Base-by-base conservation (phyloP, 2,329 filamentous ascomycete species). In the Claviceps spartinae region DNA sequence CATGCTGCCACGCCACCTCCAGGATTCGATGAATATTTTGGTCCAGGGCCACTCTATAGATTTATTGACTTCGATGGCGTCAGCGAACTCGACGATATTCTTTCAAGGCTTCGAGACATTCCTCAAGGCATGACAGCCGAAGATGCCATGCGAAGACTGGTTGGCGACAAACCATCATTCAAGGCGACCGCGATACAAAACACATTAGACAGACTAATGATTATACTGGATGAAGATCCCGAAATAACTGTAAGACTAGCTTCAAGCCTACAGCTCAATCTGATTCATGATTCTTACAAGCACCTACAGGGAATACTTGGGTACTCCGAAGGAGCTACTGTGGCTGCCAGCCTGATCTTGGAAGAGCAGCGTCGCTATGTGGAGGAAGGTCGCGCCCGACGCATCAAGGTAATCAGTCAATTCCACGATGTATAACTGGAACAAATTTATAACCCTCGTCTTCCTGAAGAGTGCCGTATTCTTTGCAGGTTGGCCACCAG, bases 271-370 rank as follows among this genome's bases (percentile, higher is more conserved):
- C 6, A 7, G 24, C 41, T 34, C 8, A 6, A 11, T 14, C 1
- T 47, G 9, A 37, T 14, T n/a, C 16, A 0, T 13, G 3, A 4
- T 11, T 11, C 26, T 43, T 2, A 30, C 38, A 14, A 22, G 5
- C 18, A 14, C 11, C 6, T 11, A 14, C 41, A 60, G 54, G 77
- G 73, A 6, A 72, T 81, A 47, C 68, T 81, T 37, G 77, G 77
- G 2, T 81, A 80, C 57, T 79, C 75, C 0, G 77, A 81, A 60
- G 77, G 77, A 5, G 76, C 77, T 1, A 73, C 72, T 0, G 70
- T 79, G 36, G 77, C 76, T 1, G 71, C 71, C 0, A 76, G 72
- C 1, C 60, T 76, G 11, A 62, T 78, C 6, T 61, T 78, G 13
- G 70, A 76, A 47, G 74, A 77, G 58, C 63, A 52, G 40, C 49